Conservation (phyloP, 257 asterid genomes). For the Ophiorrhiza pumila region DNA sequence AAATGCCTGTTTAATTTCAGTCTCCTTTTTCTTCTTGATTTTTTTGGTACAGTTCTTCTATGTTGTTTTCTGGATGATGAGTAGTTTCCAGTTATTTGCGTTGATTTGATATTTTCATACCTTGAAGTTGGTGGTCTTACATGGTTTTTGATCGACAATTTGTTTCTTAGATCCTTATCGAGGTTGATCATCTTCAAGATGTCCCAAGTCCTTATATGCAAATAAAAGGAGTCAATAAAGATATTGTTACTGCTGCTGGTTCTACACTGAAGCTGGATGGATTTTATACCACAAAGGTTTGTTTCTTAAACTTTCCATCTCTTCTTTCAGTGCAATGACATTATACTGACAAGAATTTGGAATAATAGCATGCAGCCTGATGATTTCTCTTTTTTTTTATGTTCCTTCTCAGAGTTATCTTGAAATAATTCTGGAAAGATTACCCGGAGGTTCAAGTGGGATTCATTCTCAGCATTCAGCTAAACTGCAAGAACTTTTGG, state of each 20-base stretch:
- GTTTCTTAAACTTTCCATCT: slow-evolving; percentile 1
- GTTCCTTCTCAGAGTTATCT: slow-evolving; percentile 76
- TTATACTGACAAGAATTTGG: background rate
- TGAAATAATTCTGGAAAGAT: slow-evolving; percentile 67
- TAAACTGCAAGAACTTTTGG: slow-evolving; percentile 88
- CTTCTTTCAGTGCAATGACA: background rate
- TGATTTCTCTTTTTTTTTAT: slow-evolving; percentile 20
- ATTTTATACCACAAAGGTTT: slow-evolving; percentile 95
- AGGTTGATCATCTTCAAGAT: slow-evolving; percentile 96
- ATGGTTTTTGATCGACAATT: slow-evolving; percentile 1
- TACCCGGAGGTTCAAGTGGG: slow-evolving; percentile 75
- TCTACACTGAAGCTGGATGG: slow-evolving; percentile 79
- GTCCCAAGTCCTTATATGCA: slow-evolving; percentile 83
- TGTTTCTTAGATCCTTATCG: slow-evolving; percentile 71
- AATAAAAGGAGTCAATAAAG: slow-evolving; percentile 87
- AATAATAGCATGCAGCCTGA: slow-evolving; percentile 6
- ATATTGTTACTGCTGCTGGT: slow-evolving; percentile 80
- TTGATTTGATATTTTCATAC: background rate
- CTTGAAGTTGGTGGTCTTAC: background rate
- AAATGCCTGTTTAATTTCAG: too few relatives aligned
- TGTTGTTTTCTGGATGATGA: background rate
- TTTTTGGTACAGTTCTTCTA: background rate
- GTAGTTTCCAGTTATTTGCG: background rate
- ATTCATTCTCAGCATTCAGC: slow-evolving; percentile 86
- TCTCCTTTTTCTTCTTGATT: background rate